Conservation (phyloP, 140 eudicot species). For the Oenanthe javanica region DNA sequence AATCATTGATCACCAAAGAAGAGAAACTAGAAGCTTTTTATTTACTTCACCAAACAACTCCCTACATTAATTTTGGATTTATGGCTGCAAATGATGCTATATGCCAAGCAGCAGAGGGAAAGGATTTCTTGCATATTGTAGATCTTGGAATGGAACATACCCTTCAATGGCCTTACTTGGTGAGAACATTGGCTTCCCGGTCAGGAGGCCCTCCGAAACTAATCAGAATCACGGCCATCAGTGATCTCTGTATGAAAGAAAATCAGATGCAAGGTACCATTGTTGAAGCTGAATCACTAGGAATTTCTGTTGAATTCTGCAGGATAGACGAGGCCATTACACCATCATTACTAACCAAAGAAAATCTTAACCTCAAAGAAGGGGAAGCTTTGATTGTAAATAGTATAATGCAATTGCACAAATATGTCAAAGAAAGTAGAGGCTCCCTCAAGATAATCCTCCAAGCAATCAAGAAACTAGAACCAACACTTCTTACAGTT, state of each 20-base stretch:
- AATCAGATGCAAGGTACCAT: constrained; percentile 26
- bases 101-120: constrained; percentile 33
- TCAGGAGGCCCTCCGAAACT: constrained; percentile 32
- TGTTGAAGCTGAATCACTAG: constrained; percentile 39
- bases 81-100: constrained; percentile 71
- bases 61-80: constrained; percentile 49
- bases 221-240: constrained; percentile 49
- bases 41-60: constrained; percentile 55
- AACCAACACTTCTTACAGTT: constrained; percentile 50
- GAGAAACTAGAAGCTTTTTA: constrained; percentile 47
- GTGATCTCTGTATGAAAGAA: constrained; percentile 31
- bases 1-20: constrained; percentile 21
- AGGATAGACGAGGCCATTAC: constrained; percentile 37
- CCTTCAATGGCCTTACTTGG: constrained; percentile 55
- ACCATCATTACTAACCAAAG: constrained; percentile 38
- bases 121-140: constrained; percentile 38
- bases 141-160: constrained; percentile 63
- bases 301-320: constrained; percentile 30
- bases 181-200: constrained; percentile 32
- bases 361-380: constrained; percentile 34
- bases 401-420: constrained; percentile 59
- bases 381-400: constrained; percentile 51
- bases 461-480: constrained; percentile 50
- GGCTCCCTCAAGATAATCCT: constrained; percentile 65
- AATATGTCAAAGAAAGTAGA: constrained; percentile 54